Evolutionary conservation across 371 early-diverging fungal species (phyloP), one percentile per base, ranked within the genome.

Genomic region (Blastocladiella emersonii): DNA sequence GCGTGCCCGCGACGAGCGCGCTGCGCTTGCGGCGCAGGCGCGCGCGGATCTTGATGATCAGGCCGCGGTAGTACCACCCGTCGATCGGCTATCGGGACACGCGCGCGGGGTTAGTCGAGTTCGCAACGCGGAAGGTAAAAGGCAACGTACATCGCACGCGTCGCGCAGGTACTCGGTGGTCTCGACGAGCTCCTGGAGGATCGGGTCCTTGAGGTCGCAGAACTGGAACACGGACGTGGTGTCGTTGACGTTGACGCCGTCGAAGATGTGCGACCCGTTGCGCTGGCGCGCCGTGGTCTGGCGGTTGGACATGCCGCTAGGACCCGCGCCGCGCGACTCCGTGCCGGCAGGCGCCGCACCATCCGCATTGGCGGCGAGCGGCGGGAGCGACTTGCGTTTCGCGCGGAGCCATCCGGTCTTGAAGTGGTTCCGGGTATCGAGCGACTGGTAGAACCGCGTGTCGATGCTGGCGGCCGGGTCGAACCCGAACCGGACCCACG

Each of bases 401-500:
- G 53, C 53, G 15, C 53, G 27, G 10, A 30, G 15, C 53, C 53
- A 43, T 17, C 37, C 32, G 37, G 43, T 15, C 32, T 59, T 59
- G 43, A 41, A 41, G 15, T 41, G 37, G 21, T 59, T 59, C 5
- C 59, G 34, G 0, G 59, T 43, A 37, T 59, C 59, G 8, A 59
- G 35, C 30, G 35, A 15, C 44, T 59, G 59, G 21, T 12, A 59
- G 17, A 59, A 7, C 3, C 59, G 59, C 7, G 41, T 27, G 10
- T 4, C 21, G 19, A 8, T 8, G 32, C 37, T 12, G 17, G 25
- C 27, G 8, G 13, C 8, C 10, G 59, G 59, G 36, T 59, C 59
- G 37, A 35, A 59, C 44, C 37, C 59, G 43, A 59, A 59, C 44
- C 59, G 59, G 37, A 36, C 59, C 59, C 59, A 59, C 37, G 59